Evolutionary conservation across 108 stramenopile genomes (phyloP), one percentile per base, ranked within the genome.

Genomic region (Conticribra weissflogii): DNA sequence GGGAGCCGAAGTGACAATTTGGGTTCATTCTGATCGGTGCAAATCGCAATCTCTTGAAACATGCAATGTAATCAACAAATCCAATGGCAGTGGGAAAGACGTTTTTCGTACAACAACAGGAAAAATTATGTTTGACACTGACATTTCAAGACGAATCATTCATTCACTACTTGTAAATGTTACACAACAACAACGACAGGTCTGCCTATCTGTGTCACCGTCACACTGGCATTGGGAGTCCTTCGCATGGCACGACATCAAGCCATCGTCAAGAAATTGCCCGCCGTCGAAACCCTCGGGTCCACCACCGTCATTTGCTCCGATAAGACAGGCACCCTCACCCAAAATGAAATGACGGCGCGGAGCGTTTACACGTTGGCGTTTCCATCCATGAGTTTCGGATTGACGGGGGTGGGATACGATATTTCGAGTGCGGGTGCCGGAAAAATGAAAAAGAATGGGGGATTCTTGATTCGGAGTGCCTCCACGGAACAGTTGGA

Each of bases 291-390:
- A 78, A 92, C 96, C 1, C 78, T 98, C 59, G 98, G 98, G 12
- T 98, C 96, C 79, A 87, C 95, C 0, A 95, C 96, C 0, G 91
- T 97, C 1, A 83, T 99, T 45, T 91, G 90, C 32, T 90, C 93
- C 3, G 98, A 99, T 83, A 98, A 99, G 85, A 99, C 98, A 1
- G 98, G 98, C 0, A 98, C 98, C 1, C 78, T 99, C 46, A 99
- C 98, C 9, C 91, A 95, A 66, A 98, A 98, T 82, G 93, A 97
- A 84, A 99, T 99, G 98, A 91, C 90, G 7, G 85, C 83, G 0
- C 56, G 93, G 28, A 76, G 79, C 47, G 63, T 87, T 21, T 94
- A 78, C 32, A 72, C 72, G 2, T 66, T 88, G 66, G 93, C 93
- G 17, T 91, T 76, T 80, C 91, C 89, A 18, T 31, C 70, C 9